These are phyloP conservation scores for Rhododendron simsii DNA, from an alignment of 148 eudicot species.

Conservation along the genomic window DNA sequence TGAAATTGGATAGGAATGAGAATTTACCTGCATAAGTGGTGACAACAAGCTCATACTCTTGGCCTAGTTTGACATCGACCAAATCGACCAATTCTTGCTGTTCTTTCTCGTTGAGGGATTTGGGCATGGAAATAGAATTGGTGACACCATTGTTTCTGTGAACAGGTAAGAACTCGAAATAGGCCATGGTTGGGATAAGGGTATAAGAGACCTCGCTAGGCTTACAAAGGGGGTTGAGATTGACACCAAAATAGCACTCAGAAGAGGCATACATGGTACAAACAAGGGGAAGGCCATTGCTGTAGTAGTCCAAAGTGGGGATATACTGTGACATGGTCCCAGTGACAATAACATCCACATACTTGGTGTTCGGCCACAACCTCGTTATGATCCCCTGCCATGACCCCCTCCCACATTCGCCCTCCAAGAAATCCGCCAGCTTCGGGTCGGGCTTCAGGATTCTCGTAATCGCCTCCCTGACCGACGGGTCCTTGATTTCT, in stretches of 20 bases:
- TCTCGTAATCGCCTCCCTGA: slow-evolving; percentile 39
- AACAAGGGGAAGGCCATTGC: slow-evolving; percentile 70
- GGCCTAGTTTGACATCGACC: slow-evolving; percentile 67
- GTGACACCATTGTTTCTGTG: slow-evolving; percentile 44
- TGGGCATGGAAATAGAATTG: slow-evolving; percentile 39
- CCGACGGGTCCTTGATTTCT: slow-evolving; percentile 48
- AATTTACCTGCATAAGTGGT: slow-evolving; percentile 72
- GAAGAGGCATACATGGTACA: slow-evolving; percentile 86
- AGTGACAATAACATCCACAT: slow-evolving; percentile 77
- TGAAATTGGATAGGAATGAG: not conserved
- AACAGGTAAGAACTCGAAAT: slow-evolving; percentile 71
- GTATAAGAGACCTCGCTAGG: slow-evolving; percentile 75
- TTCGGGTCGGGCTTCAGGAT: slow-evolving; percentile 55
- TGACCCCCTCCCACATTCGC: slow-evolving; percentile 40
- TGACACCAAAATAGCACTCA: slow-evolving; percentile 78
- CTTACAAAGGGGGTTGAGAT: slow-evolving; percentile 65
- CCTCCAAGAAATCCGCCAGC: slow-evolving; percentile 55
- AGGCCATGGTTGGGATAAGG: slow-evolving; percentile 69
- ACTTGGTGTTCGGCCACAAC: slow-evolving; percentile 78
- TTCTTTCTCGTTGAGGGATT: slow-evolving; percentile 61
- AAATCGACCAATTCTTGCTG: slow-evolving; percentile 62
- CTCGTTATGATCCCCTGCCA: slow-evolving; percentile 73
- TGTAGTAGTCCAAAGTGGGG: slow-evolving; percentile 64
- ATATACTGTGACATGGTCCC: slow-evolving; percentile 86
- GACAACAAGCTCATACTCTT: slow-evolving; percentile 74